phyloP scores from a whole-genome alignment of 73 alveolate species.

The Paramecium biaurelia region DNA sequence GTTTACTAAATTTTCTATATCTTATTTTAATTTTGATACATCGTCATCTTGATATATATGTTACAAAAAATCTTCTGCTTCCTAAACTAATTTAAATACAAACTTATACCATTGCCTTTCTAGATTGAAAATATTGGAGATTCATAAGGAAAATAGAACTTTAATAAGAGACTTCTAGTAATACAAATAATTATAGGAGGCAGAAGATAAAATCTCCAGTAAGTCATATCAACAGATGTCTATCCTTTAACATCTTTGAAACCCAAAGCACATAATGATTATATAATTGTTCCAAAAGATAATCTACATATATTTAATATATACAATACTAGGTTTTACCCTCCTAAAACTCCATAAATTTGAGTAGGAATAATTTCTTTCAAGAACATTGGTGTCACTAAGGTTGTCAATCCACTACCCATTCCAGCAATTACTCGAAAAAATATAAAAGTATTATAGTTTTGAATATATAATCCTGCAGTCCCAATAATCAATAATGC shows the following conservation, averaged over 20 bases:
- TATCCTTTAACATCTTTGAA: constrained; percentile 1
- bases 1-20: neutral
- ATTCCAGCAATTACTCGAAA: constrained; percentile 14
- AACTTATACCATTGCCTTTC: neutral
- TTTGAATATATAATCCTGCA: neutral
- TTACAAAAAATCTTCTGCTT: neutral
- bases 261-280: neutral
- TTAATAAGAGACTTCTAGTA: neutral
- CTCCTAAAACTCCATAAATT: constrained; percentile 29
- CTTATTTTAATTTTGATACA: neutral
- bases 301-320: neutral
- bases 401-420: constrained; percentile 3
- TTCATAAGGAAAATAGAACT: neutral
- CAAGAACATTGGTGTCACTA: constrained; percentile 20
- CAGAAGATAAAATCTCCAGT: constrained; percentile 20
- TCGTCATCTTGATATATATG: constrained; percentile 2
- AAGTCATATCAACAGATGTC: neutral
- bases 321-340: constrained; percentile 15
- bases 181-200: neutral
- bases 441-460: neutral
- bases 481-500: neutral
- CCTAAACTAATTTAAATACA: constrained; percentile 12
- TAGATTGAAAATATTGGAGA: neutral
- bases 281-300: neutral
- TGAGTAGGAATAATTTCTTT: neutral